Evolutionary conservation across 768 basidiomycete species (phyloP).

Genomic region (Termitomyces sp.): DNA sequence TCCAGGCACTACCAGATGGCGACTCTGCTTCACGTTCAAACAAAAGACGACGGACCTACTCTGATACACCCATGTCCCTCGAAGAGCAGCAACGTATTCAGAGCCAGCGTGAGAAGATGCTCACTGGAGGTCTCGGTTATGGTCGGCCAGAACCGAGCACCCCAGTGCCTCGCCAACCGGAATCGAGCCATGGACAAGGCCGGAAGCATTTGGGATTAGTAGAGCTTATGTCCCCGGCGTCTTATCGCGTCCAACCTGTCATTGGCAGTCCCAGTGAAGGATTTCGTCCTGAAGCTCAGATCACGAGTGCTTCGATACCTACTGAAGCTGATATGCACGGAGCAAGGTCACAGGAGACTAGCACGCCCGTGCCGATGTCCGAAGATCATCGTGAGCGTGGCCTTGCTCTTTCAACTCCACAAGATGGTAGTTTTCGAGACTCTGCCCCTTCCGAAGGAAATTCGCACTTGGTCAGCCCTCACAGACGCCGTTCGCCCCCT

Average conservation of each 20-base stretch:
- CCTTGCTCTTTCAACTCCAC: neutral
- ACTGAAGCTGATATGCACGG: neutral
- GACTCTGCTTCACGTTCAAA: conserved; percentile 18
- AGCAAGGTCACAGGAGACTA: neutral
- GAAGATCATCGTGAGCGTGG: neutral
- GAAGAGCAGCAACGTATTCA: conserved; percentile 25
- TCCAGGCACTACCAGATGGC: neutral
- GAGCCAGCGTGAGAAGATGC: conserved; percentile 27
- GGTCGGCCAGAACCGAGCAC: conserved; percentile 23
- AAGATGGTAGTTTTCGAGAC: neutral
- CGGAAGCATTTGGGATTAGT: conserved; percentile 11
- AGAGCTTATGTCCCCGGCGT: conserved; percentile 11
- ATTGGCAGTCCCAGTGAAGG: neutral
- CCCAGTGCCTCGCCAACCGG: conserved; percentile 14
- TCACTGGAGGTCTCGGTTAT: conserved; percentile 27
- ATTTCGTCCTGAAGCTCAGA: neutral
- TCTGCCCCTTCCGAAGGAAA: conserved; percentile 12
- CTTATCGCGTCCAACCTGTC: neutral
- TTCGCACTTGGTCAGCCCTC: conserved; percentile 24
- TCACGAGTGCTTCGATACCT: neutral
- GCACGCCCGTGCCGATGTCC: neutral
- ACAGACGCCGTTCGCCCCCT: conserved; percentile 40
- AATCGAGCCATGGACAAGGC: conserved; percentile 19
- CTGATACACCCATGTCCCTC: conserved; percentile 29
- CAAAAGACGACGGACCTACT: conserved; percentile 38